A percentile compares a stretch with the other conserved stretches of the same genome.
Conservation (phyloP, 176 grass and related monocot genomes). For the Dactylis glomerata region DNA sequence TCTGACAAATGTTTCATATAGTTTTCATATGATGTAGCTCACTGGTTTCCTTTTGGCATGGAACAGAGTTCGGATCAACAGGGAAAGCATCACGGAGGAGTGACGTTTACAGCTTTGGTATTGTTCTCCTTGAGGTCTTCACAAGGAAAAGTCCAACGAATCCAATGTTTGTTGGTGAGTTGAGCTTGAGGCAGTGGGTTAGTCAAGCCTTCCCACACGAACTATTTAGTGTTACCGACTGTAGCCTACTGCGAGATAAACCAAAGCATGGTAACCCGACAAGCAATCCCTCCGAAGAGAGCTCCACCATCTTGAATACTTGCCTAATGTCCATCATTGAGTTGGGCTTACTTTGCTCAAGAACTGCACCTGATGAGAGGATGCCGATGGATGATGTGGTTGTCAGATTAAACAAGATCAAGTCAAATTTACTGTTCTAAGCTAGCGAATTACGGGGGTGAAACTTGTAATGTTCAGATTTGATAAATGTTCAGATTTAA, state of each 20-base stretch:
- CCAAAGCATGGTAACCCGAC: not conserved
- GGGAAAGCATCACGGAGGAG: slow-evolving; percentile 39
- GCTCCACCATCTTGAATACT: not conserved
- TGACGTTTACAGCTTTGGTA: slow-evolving; percentile 59
- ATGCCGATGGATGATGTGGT: slow-evolving; percentile 37
- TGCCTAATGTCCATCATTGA: slow-evolving; percentile 25
- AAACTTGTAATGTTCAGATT: too few species aligned
- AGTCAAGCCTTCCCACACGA: slow-evolving; percentile 23
- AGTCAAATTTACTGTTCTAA: too few species aligned
- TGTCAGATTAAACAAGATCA: slow-evolving; percentile 13
- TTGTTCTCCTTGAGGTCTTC: slow-evolving; percentile 58
- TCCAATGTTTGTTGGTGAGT: slow-evolving; percentile 35
- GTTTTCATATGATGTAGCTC: not conserved
- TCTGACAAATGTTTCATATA: not conserved
- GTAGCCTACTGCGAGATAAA: slow-evolving; percentile 2
- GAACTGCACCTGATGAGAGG: slow-evolving; percentile 40
- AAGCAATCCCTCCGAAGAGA: not conserved
- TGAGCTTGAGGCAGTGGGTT: slow-evolving; percentile 53
- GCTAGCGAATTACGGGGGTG: too few species aligned
- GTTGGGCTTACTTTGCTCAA: slow-evolving; percentile 44
- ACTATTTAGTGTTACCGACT: slow-evolving; percentile 14
- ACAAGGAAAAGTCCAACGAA: slow-evolving; percentile 51
- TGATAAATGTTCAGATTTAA: too few species aligned
- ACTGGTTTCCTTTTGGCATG: not conserved
- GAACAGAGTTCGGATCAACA: slow-evolving; percentile 45